Base-by-base conservation (phyloP, 257 asterid genomes). In the Lithospermum erythrorhizon region DNA sequence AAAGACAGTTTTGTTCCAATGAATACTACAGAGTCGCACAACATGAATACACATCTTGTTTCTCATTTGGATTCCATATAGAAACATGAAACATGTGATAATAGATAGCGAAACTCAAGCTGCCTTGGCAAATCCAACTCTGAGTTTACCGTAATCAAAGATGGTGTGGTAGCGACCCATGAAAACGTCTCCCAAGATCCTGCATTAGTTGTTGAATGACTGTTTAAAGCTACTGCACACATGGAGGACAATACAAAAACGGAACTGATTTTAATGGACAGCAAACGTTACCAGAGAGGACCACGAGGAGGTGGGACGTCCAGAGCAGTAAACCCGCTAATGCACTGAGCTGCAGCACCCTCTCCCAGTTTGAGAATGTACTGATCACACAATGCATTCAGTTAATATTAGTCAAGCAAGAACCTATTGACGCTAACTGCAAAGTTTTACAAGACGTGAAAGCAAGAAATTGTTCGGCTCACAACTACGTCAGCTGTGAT, bases 271-370 rank as follows among this genome's bases (percentile, higher is more conserved):
- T 35, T 41, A 41, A 41, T 2, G 49, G 49, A 41, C 47, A 41
- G 24, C 20, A n/a, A 56, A 63, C 25, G 61, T 59, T 87, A 91
- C 98, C 98, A 91, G 48, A 91, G 95, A 58, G 98, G 98, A 58
- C 98, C 98, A 19, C 95, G 94, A 22, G 98, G 96, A 55, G 98
- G 96, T 65, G 98, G 90, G 19, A 91, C 66, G 51, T 91, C 98
- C 9, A 91, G 65, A 32, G 84, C 96, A 5, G 81, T 86, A 76
- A 91, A 91, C 19, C 98, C 98, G 63, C 95, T 84, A 35, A 91
- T 82, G 83, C 98, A 91, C 37, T 91, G 96, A 53, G 95, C 93
- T 49, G 81, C 77, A 10, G 80, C 51, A 18, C 95, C 96, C 72
- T 88, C 95, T 0, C 96, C 98, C 13, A 88, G 89, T 82, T 88